phyloP scores from a whole-genome alignment of 768 basidiomycete species.

The Lactarius sanguifluus region DNA sequence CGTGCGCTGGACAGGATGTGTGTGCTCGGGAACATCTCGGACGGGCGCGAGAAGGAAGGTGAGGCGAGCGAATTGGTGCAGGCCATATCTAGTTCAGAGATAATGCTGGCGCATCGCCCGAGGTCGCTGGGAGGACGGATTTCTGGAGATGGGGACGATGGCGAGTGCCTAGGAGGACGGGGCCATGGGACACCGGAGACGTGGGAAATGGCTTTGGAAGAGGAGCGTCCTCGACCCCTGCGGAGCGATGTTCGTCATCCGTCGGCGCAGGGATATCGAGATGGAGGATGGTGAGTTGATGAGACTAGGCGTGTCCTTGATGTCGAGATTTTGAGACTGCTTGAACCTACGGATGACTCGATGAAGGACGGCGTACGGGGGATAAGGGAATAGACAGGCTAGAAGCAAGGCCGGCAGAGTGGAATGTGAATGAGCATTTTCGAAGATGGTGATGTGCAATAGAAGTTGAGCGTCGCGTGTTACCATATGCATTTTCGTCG shows the following conservation, averaged over 20 bases:
- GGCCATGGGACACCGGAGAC: conserved; percentile 12
- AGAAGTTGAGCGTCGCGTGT: too few species aligned
- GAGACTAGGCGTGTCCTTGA: conserved; percentile 9
- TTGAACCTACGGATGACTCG: not conserved
- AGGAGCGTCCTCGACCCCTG: not conserved
- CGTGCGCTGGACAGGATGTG: not conserved
- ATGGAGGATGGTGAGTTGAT: conserved; percentile 15
- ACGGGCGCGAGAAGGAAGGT: not conserved
- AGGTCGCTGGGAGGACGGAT: conserved; percentile 31
- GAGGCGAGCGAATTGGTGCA: not conserved
- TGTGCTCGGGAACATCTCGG: not conserved
- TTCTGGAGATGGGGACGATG: conserved; percentile 28
- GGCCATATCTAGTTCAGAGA: conserved; percentile 14
- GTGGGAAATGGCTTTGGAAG: conserved; percentile 10
- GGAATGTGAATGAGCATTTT: not conserved
- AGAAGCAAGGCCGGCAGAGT: not conserved
- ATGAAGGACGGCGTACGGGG: conserved; percentile 10
- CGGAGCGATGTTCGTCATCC: not conserved
- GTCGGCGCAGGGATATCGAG: conserved; percentile 4
- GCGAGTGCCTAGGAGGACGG: conserved; percentile 26
- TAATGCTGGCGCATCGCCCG: conserved; percentile 28
- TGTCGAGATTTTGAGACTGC: not conserved
- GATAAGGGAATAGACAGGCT: not conserved
- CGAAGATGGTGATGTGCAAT: not conserved
- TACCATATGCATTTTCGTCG: too few species aligned